Conservation (phyloP, 2,329 filamentous ascomycete species). For the Emergomyces orientalis region DNA sequence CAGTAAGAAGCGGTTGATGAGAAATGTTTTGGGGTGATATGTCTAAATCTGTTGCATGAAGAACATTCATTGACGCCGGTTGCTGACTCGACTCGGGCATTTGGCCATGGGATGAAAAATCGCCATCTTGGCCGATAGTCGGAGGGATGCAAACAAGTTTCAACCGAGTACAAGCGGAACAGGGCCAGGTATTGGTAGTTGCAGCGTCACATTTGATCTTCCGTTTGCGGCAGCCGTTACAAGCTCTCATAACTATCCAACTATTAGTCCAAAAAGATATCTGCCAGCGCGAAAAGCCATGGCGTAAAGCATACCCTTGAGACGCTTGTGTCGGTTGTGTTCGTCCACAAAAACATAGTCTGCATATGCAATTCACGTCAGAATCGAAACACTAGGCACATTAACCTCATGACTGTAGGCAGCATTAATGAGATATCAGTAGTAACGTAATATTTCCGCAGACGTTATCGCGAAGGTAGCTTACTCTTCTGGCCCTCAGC, state of each 20-base stretch:
- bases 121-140: conserved; percentile 64
- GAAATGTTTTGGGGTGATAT: conserved; percentile 38
- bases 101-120: conserved; percentile 25
- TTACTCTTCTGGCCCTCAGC: conserved; percentile 78
- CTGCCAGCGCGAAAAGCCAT: not conserved
- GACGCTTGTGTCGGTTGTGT: conserved; percentile 91
- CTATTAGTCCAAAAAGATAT: conserved; percentile 7
- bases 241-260: conserved; percentile 82
- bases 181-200: conserved; percentile 95
- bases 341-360: conserved; percentile 99
- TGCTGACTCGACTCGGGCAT: conserved; percentile 19
- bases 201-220: conserved; percentile 99
- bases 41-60: conserved; percentile 9
- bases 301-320: conserved; percentile 60
- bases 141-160: conserved; percentile 91
- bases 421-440: not conserved
- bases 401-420: not conserved
- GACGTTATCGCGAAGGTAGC: conserved; percentile 20
- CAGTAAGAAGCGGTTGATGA: conserved; percentile 34
- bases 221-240: conserved; percentile 83
- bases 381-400: conserved; percentile 12
- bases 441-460: not conserved
- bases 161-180: conserved; percentile 81
- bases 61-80: conserved; percentile 3
- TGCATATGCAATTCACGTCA: conserved; percentile 30